Evolutionary conservation across 2,329 filamentous ascomycete species (phyloP).

Genomic region (Davidsoniella neocaledoniae): DNA sequence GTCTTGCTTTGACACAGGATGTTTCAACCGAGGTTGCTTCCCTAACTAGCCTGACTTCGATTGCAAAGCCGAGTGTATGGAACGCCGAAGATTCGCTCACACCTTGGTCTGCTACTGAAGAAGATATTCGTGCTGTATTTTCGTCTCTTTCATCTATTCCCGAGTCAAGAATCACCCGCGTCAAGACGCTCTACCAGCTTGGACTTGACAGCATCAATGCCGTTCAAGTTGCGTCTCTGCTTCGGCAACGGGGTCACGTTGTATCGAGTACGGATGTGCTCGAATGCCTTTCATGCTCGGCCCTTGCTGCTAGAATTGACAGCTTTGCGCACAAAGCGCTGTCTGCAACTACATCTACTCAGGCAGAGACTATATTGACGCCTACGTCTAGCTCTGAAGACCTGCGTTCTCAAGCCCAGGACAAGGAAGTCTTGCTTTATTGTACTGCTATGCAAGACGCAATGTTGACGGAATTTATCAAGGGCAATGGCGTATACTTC

Average conservation of each 20-base stretch:
- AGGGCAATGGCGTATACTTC: conserved; percentile 54
- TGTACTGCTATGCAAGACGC: conserved; percentile 68
- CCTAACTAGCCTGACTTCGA: no score
- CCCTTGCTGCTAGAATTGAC: neutral
- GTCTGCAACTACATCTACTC: neutral
- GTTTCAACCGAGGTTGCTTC: no score
- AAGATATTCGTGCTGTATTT: conserved; percentile 36
- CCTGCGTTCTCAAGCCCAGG: neutral
- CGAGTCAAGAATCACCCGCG: conserved; percentile 31
- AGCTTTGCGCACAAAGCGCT: no score
- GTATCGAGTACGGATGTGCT: conserved; percentile 60
- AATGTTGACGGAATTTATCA: conserved; percentile 59
- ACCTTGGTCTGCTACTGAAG: conserved; percentile 36
- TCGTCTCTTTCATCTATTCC: conserved; percentile 39
- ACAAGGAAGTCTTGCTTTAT: conserved; percentile 13
- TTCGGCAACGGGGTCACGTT: conserved; percentile 41
- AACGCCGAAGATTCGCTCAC: neutral
- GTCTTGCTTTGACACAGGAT: no score
- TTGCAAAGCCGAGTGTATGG: no score
- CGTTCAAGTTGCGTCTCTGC: conserved; percentile 52
- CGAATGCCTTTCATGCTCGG: conserved; percentile 19
- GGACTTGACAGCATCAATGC: conserved; percentile 85
- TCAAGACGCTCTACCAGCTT: conserved; percentile 69
- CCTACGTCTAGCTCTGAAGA: conserved; percentile 5
- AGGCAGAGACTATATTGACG: neutral